A percentile compares a stretch with the other conserved stretches of the same genome.
Conservation (phyloP, 768 basidiomycete genomes). For the Agaricus bisporus region DNA sequence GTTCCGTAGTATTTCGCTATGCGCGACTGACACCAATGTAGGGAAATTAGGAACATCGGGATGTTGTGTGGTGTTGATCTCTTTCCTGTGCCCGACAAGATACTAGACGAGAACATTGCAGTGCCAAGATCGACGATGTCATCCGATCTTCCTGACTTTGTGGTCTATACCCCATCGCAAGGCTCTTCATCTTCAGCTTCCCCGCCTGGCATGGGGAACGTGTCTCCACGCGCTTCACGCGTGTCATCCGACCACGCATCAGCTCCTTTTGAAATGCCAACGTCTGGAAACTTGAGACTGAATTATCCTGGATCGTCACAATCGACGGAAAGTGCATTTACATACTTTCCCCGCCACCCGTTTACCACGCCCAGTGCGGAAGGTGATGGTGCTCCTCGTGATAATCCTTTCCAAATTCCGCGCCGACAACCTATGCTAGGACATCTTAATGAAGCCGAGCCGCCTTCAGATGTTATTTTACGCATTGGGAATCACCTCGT, state of each 20-base stretch:
- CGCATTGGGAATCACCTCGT: constrained; percentile 28
- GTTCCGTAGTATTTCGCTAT: constrained; percentile 4
- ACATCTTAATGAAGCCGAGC: constrained; percentile 20
- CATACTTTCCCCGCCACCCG: constrained; percentile 33
- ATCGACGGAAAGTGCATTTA: constrained; percentile 16
- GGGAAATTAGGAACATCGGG: constrained; percentile 49
- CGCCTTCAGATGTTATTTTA: constrained; percentile 25
- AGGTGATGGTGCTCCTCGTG: constrained; percentile 14
- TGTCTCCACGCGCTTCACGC: constrained; percentile 3
- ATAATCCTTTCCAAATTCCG: constrained; percentile 30
- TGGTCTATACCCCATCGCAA: constrained; percentile 8
- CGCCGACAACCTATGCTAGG: constrained; percentile 29
- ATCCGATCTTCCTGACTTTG: constrained; percentile 8
- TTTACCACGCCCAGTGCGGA: constrained; percentile 23
- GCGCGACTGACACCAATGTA: constrained; percentile 17
- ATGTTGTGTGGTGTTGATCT: constrained; percentile 70
- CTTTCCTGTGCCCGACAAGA: constrained; percentile 47
- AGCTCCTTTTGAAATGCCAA: constrained; percentile 3
- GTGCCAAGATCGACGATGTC: constrained; percentile 3
- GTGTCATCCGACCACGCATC: not conserved
- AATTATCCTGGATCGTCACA: constrained; percentile 5
- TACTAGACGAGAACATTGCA: constrained; percentile 6
- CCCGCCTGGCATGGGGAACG: constrained; percentile 1
- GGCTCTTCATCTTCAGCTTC: constrained; percentile 3
- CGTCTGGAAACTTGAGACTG: constrained; percentile 4